Evolutionary conservation across 768 basidiomycete genomes (phyloP).

Genomic region (Leucogyrophana mollusca): DNA sequence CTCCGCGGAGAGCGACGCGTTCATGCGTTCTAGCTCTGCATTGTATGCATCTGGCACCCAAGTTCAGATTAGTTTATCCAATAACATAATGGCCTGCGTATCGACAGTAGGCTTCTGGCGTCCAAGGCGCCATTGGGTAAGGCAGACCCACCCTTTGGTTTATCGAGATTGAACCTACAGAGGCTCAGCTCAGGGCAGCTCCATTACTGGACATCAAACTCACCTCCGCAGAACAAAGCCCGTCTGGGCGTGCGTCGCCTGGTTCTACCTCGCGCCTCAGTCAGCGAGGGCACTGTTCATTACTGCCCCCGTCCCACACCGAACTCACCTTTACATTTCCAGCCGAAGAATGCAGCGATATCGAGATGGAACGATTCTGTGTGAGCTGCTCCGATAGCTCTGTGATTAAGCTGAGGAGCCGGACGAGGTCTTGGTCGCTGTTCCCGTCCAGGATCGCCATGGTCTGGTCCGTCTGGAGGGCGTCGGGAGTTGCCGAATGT

Average conservation of each 20-base stretch:
- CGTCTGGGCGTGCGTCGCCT: slow-evolving; percentile 86
- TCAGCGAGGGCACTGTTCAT: slow-evolving; percentile 1
- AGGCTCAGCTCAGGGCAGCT: slow-evolving; percentile 1
- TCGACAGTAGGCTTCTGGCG: neutral
- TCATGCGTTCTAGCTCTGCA: slow-evolving; percentile 87
- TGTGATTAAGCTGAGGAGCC: slow-evolving; percentile 64
- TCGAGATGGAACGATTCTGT: slow-evolving; percentile 72
- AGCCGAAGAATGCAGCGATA: slow-evolving; percentile 68
- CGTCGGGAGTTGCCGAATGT: too few relatives aligned
- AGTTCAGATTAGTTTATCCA: neutral
- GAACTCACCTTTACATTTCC: slow-evolving; percentile 73
- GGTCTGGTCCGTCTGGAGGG: slow-evolving; percentile 9
- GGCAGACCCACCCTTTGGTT: slow-evolving; percentile 62
- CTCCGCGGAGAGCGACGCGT: slow-evolving; percentile 71
- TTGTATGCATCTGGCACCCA: slow-evolving; percentile 76
- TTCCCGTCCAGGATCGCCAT: slow-evolving; percentile 57
- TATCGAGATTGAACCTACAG: slow-evolving; percentile 82
- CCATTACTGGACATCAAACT: slow-evolving; percentile 19
- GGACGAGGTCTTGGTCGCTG: slow-evolving; percentile 58
- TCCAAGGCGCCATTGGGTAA: neutral
- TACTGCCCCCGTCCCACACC: neutral
- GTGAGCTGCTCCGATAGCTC: slow-evolving; percentile 85
- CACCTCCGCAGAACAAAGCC: slow-evolving; percentile 88
- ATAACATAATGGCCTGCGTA: too few relatives aligned
- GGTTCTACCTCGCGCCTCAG: slow-evolving; percentile 47